Evolutionary conservation across 2,329 filamentous ascomycete species (phyloP).

Genomic region (Aspergillus piperis): DNA sequence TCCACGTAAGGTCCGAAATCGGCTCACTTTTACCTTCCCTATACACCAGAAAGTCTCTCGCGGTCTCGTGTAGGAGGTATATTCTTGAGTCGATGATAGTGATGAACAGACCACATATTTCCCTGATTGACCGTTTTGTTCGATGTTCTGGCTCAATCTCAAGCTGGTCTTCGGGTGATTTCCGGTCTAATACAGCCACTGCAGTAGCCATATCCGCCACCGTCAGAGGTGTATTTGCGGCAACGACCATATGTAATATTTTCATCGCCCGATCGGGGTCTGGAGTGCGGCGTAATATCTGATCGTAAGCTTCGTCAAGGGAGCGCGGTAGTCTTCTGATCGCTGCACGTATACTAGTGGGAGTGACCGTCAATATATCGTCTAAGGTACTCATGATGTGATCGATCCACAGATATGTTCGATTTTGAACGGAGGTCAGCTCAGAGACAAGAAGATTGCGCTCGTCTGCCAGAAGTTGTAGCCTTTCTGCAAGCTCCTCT

Average conservation of each 20-base stretch:
- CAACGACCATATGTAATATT: neutral
- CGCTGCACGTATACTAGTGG: neutral
- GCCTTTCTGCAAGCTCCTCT: conserved; percentile 16
- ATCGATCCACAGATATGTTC: conserved; percentile 47
- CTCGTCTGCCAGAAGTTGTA: conserved; percentile 12
- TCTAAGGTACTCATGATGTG: conserved; percentile 37
- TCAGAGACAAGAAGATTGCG: conserved; percentile 21
- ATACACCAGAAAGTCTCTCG: neutral
- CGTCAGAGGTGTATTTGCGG: neutral
- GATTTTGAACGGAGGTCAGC: conserved; percentile 33
- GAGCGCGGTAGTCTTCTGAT: neutral
- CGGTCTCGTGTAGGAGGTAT: neutral
- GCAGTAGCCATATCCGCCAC: neutral
- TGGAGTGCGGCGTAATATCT: neutral
- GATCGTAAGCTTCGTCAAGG: neutral
- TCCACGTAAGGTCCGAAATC: neutral
- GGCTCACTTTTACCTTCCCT: neutral
- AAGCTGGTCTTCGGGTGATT: neutral
- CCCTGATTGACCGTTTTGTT: neutral
- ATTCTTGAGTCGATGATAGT: neutral
- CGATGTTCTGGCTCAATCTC: neutral
- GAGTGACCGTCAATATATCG: neutral
- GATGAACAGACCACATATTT: neutral
- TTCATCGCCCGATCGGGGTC: neutral
- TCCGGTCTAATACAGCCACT: neutral